These are phyloP conservation scores for Mycena vitilis DNA, from an alignment of 768 basidiomycete species.

Conservation along the genomic window DNA sequence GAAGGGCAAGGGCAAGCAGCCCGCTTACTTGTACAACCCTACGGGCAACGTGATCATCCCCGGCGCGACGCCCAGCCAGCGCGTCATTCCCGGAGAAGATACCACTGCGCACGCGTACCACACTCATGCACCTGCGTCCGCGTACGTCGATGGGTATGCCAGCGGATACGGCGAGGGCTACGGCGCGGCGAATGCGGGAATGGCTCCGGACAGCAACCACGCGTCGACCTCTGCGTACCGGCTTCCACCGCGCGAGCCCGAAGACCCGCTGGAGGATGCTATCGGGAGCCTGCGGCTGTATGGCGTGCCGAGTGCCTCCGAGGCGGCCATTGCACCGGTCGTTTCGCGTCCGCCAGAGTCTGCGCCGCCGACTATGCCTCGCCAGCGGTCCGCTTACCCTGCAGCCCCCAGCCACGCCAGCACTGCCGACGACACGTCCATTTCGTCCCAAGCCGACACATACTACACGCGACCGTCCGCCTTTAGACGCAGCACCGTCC, in stretches of 20 bases:
- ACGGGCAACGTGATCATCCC: constrained; percentile 44
- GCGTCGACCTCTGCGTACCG: constrained; percentile 32
- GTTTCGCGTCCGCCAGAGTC: constrained; percentile 22
- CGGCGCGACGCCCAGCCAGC: constrained; percentile 46
- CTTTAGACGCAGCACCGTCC: constrained; percentile 30
- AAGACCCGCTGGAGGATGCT: constrained; percentile 22
- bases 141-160: constrained; percentile 51
- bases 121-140: constrained; percentile 39
- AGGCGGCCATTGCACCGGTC: constrained; percentile 27
- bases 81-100: constrained; percentile 41
- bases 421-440: constrained; percentile 8
- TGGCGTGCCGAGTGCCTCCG: constrained; percentile 23
- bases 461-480: constrained; percentile 23
- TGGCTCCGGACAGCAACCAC: neutral
- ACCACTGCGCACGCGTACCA: constrained; percentile 33
- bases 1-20: constrained; percentile 33
- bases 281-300: constrained; percentile 28
- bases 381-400: constrained; percentile 5
- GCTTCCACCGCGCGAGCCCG: constrained; percentile 21
- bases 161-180: constrained; percentile 51
- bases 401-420: constrained; percentile 3
- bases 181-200: constrained; percentile 35
- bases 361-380: neutral
- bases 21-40: constrained; percentile 11
- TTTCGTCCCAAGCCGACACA: neutral